Base-by-base conservation (phyloP, 352 stramenopile genomes). In the Pythium folliculosum region DNA sequence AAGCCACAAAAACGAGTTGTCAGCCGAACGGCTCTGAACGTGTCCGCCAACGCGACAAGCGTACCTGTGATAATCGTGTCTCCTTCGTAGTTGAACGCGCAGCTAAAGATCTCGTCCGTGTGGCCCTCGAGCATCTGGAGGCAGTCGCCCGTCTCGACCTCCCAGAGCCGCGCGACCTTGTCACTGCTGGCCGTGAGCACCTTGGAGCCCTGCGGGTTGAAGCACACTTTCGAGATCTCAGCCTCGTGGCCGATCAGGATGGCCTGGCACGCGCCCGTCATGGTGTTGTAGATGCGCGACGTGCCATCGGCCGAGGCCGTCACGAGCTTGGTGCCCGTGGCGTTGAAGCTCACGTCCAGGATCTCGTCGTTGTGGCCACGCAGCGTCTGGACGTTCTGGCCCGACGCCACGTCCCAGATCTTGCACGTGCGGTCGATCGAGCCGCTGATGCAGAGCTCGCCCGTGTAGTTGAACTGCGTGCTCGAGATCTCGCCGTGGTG, bases 101-200 rank as follows among this genome's bases (percentile, higher is more conserved):
- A 98, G 71, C 83, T 96, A 72, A 98, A 98, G 76, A 99, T 98
- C 68, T 99, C 94, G 70, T 98, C 94, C n/a, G 92, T 98, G 83
- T 99, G 95, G 22, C 96, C 96, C 63, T 98, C 95, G 16, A 98
- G 89, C 74, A 98, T 96, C 73, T 94, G 84, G 30, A 98, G 75
- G 65, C 94, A 98, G 66, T 98, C 92, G 23, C 95, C 95, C 1
- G 87, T 97, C 66, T 98, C 93, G 23, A 95, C 85, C 51, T 98
- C 94, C 95, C 95, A 98, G 23, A 98, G 80, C 7, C 94, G 78
- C 53, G 90, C 95, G 37, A 95, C 92, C 67, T 98, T 98, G 81
- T 99, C 95, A 63, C 89, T 97, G 71, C 82, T 96, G 22, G 95
- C 95, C 21, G 95, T 98, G 21, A 98, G 78, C 45, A 98, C 90